Evolutionary conservation across 345 rosid species (phyloP), one percentile per base, ranked within the genome.

Genomic region (thale cress (Arabidopsis thaliana)): DNA sequence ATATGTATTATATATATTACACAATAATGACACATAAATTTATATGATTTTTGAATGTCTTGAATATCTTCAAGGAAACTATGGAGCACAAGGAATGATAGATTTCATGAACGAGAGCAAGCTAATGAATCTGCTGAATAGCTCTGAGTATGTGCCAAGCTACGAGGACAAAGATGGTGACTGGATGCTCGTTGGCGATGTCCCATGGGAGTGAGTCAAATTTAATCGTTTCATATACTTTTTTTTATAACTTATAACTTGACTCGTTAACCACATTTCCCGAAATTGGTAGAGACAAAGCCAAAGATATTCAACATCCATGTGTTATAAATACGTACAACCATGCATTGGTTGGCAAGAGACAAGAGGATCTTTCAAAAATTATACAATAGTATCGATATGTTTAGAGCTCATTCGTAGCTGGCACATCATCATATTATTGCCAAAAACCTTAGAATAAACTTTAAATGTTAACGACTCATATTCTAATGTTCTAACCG

Each of bases 141-240:
- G 89, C 72, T 88, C 95, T 20, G 95, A 94, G 58, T 94, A 91
- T 82, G 98, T 94, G 59, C 98, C 98, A 50, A 82, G 90, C 80
- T 93, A 93, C 71, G 97, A 91, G 78, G 98, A 93, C 78, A 93
- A 89, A 85, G 98, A 91, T 60, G 97, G 97, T 1, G 98, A 93
- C 78, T 93, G 97, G 98, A 93, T 93, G 98, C 94, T 93, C 64
- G 98, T 93, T 45, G 98, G 97, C 4, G 98, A 93, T 85, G 98
- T 91, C 74, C 98, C 98, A 59, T 93, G 98, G 98, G 87, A 83
- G 98, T 93, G 80, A 74, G 98, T 85, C 65, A 67, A 73, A 40
- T 61, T 91, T 68, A 71, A 59, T 73, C 64, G 14, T 33, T 23
- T 57, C 42, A 65, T 40, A 70, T 33, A 45, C n/a, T 33, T 16